phyloP scores from a whole-genome alignment of 1,284 basidiomycete genomes.

The Rhizoctonia solani region DNA sequence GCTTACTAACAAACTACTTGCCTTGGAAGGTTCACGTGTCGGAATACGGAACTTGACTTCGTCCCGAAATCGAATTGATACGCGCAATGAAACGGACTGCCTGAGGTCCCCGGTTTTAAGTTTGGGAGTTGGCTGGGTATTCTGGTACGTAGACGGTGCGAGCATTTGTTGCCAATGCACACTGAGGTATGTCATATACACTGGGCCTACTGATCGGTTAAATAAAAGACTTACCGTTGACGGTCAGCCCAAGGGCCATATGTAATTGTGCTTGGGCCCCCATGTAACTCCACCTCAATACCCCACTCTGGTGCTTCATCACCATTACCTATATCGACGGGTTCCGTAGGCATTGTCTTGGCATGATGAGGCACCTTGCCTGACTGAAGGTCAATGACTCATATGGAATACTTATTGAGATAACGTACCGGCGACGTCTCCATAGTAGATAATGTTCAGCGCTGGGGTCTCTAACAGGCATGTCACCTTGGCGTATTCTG shows the following conservation, averaged over 20 bases:
- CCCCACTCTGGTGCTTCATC: slow-evolving; percentile 92
- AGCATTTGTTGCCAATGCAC: slow-evolving; percentile 76
- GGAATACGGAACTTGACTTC: slow-evolving; percentile 79
- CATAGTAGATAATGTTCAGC: slow-evolving; percentile 82
- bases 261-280: slow-evolving; percentile 61
- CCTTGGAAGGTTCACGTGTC: slow-evolving; percentile 85
- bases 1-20: slow-evolving; percentile 40
- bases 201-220: neutral
- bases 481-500: slow-evolving; percentile 85
- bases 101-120: slow-evolving; percentile 77
- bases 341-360: slow-evolving; percentile 50
- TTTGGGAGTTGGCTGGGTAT: slow-evolving; percentile 58
- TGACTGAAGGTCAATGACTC: slow-evolving; percentile 47
- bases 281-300: slow-evolving; percentile 76
- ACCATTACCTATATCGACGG: slow-evolving; percentile 80
- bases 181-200: slow-evolving; percentile 48
- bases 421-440: slow-evolving; percentile 58
- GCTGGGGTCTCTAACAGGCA: slow-evolving; percentile 76
- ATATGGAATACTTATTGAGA: slow-evolving; percentile 17
- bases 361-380: slow-evolving; percentile 46
- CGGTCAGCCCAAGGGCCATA: slow-evolving; percentile 96
- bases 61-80: slow-evolving; percentile 79
- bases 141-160: slow-evolving; percentile 77
- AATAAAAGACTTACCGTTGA: slow-evolving; percentile 60
- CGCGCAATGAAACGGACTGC: slow-evolving; percentile 75